Evolutionary conservation across 805 yeast genomes (phyloP), one percentile per base, ranked within the genome.

Genomic region (Yamadazyma scolyti): DNA sequence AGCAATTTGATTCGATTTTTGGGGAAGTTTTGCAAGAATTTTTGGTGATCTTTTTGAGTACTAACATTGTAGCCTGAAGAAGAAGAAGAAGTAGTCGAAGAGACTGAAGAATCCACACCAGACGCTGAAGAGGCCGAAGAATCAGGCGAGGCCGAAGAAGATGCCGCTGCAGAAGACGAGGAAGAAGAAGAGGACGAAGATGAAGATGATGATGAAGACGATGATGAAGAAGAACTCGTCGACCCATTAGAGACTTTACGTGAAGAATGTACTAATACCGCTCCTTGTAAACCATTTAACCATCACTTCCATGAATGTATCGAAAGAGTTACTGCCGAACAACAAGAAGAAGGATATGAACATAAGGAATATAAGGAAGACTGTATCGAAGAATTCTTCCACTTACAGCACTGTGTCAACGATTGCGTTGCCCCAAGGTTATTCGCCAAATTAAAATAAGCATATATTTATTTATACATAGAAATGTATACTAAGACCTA

Each of bases 311-410:
- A 83, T 42, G 96, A 89, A 66, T 90, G 98, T 75, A 79, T 79
- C 38, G 97, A 85, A 68, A 87, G 97, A 72, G 97, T 90, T 44
- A 79, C 93, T 44, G 77, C 80, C 60, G 95, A 79, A 50, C 75
- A 71, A 71, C 86, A 88, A 68, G 89, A 85, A 55, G 82, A 75
- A 47, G 95, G 71, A 48, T 89, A 90, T 59, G 96, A 65, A 17
- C 80, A 82, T 37, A 75, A 74, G 51, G 79, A 71, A 8, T 73
- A 86, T 73, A 90, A 90, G 68, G 98, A 90, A 72, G 97, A 90
- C 68, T 90, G 98, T 74, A 82, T 90, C 41, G 97, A 90, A 68
- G 98, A 90, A 68, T 90, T 84, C 50, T 90, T 90, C 87, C 97
- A 93, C 68, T 73, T 89, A 60, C 87, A 87, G 63, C 97, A 90